Conservation (phyloP, 306 rosid genomes). For the Begonia masoniana region DNA sequence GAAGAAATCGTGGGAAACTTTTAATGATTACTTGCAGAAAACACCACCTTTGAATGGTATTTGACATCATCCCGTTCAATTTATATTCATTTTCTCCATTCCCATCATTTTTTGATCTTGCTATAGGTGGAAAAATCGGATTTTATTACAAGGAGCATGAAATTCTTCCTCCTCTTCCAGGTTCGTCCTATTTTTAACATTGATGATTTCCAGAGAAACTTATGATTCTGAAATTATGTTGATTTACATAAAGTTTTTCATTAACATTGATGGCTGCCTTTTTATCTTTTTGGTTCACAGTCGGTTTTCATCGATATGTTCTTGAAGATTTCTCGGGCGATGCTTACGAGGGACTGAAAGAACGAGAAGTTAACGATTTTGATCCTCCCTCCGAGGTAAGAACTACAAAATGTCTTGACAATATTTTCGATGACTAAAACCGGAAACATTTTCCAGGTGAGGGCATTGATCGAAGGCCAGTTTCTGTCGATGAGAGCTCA, state of each 20-base stretch:
- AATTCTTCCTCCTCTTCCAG: constrained; percentile 96
- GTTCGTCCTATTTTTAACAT: constrained; percentile 16
- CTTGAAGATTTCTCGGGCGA: constrained; percentile 54
- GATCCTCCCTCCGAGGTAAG: constrained; percentile 89
- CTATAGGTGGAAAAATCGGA: constrained; percentile 73
- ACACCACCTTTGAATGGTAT: constrained; percentile 72
- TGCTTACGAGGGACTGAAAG: constrained; percentile 32
- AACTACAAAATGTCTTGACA: background rate
- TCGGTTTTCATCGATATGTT: constrained; percentile 67
- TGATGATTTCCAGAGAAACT: too few species aligned
- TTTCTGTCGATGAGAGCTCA: constrained; percentile 88
- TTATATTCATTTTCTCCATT: constrained; percentile 11
- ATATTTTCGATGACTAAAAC: background rate
- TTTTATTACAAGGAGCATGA: constrained; percentile 97
- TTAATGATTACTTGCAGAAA: constrained; percentile 49
- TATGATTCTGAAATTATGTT: too few species aligned
- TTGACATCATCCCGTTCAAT: constrained; percentile 7
- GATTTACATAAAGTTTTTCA: too few species aligned
- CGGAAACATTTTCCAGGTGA: constrained; percentile 33
- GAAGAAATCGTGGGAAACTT: constrained; percentile 68
- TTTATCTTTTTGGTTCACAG: constrained; percentile 13
- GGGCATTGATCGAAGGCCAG: constrained; percentile 83
- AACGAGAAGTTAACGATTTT: constrained; percentile 54
- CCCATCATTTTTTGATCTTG: constrained; percentile 14
- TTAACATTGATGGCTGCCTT: too few species aligned